Base-by-base conservation (phyloP, 768 basidiomycete genomes). In the Hericium coralloides region DNA sequence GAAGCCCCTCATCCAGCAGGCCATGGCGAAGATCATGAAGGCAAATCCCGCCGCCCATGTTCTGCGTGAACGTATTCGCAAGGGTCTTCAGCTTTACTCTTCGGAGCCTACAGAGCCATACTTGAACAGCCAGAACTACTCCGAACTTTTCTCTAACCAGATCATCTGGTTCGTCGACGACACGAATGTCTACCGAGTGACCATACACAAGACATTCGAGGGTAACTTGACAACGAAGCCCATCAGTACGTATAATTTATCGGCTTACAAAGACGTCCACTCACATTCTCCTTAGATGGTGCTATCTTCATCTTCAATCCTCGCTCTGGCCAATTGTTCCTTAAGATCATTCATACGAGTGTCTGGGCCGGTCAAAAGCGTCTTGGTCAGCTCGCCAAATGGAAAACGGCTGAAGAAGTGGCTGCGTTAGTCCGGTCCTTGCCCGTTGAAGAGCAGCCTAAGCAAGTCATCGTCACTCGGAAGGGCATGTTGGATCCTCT, bases 301-400 rank as follows among this genome's bases (percentile, higher is more conserved):
- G 93, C 93, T 8, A 97, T 95, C 72, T 97, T 98, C 76, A 98
- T 99, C 68, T 98, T 98, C 80, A 98, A 98, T 74, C 97, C 97
- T 63, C 88, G 97, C 53, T 97, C 97, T 25, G 97, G 97, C 26
- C 97, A 99, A 66, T 73, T 98, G 38, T 98, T 98, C 85, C 72
- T 99, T 71, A 99, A 99, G 78, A 88, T 99, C 72, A 99, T 99
- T 60, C 97, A 99, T 70, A 99, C 97, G 2, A 98, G 95, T 66
- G 97, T 98, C n/a, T 99, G 97, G 97, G 97, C 97, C 56, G 97
- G 97, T 67, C 97, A 99, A 73, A 99, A 99, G 72, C 97, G 97
- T 87, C 84, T 99, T 51, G 97, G 97, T 57, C 97, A 99, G 72
- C 81, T 98, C 52, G 97, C 97, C 38, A 99, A 98, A 74, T 98